phyloP scores from a whole-genome alignment of 257 asterid species.

The Nicotiana benthamiana region DNA sequence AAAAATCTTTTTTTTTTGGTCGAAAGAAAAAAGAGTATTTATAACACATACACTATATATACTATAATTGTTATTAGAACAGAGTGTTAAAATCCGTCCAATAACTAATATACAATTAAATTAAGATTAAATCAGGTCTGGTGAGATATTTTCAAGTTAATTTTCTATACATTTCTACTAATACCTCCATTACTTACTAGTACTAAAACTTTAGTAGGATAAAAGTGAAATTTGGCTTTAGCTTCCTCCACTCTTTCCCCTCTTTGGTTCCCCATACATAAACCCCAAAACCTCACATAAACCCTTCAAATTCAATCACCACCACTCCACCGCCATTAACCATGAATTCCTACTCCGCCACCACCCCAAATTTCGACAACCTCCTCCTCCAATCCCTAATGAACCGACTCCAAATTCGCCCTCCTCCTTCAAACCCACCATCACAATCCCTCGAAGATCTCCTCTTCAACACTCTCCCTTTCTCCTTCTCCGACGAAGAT shows the following conservation, averaged over 20 bases:
- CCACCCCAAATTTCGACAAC: slow-evolving; percentile 79
- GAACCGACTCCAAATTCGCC: slow-evolving; percentile 66
- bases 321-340: slow-evolving; percentile 28
- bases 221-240: no score
- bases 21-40: no score
- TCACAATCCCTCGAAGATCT: slow-evolving; percentile 67
- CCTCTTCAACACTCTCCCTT: slow-evolving; percentile 58
- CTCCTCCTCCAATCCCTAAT: slow-evolving; percentile 80
- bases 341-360: slow-evolving; percentile 33
- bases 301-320: slow-evolving; percentile 21
- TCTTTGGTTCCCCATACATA: background rate
- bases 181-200: no score
- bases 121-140: no score
- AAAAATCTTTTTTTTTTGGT: no score
- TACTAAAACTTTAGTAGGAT: no score
- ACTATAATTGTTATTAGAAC: no score
- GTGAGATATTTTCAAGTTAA: no score
- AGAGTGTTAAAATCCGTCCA: no score
- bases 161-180: no score
- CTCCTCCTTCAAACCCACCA: slow-evolving; percentile 38
- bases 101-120: no score
- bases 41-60: no score
- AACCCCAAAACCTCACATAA: slow-evolving; percentile 30
- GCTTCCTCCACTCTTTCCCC: background rate
- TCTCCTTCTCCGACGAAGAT: slow-evolving; percentile 30